Base-by-base conservation (phyloP, 495 filamentous ascomycete species). In the Tuber borchii region DNA sequence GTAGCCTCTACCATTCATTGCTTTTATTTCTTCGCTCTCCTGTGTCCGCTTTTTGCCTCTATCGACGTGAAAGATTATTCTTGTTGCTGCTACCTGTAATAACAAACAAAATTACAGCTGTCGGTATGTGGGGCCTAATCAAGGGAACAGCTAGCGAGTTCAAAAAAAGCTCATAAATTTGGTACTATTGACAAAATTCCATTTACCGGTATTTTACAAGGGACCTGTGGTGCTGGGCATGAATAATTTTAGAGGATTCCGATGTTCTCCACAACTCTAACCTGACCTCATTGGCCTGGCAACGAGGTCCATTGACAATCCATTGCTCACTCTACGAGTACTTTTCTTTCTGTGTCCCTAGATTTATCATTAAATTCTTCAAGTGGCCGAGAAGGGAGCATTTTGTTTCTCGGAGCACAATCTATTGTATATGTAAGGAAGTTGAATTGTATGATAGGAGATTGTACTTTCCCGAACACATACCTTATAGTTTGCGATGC, bases 271-370 rank as follows among this genome's bases (percentile, higher is more conserved):
- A 71, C 73, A 61, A 79, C 71, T 73, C 51, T 75, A 78, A 79
- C 77, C 40, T 48, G 71, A 75, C 77, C 61, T 73, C 70, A 79
- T 79, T 79, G 76, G 78, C 78, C 78, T 71, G 71, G 73, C 76
- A 79, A 79, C 73, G 76, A 79, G 79, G 75, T 48, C 76, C 73
- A 40, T 77, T 46, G 69, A 76, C 71, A 75, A 75, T 72, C 46
- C 61, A 69, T 12, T 70, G 73, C 78, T 79, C 73, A 79, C 73
- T 75, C 70, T 75, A 51, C 72, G n/a, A n/a, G n/a, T 70, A 51
- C 69, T 44, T 46, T 51, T 31, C 19, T 39, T 51, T 31, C 34
- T 65, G 69, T 77, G 73, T 51, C 78, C 78, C 76, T 75, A 71
- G 73, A 75, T 79, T 79, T 79, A 69, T 71, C 56, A 34, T 34